These are phyloP conservation scores for Austroboletus niveus DNA, from an alignment of 1,284 basidiomycete species.

Conservation along the genomic window DNA sequence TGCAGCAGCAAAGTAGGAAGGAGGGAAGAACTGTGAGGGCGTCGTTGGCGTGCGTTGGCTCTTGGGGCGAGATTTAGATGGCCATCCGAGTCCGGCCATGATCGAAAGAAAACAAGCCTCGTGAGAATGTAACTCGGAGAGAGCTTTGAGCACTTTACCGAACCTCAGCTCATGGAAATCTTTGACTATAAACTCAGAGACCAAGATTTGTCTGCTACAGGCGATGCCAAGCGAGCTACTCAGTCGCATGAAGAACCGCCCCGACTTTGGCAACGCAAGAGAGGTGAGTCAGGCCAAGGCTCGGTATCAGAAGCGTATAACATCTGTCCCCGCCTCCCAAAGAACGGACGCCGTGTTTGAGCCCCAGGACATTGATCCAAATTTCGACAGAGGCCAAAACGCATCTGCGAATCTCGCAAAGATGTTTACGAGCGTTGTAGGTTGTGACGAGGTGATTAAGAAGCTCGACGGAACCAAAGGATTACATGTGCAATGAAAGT, in stretches of 20 bases:
- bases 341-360: constrained; percentile 48
- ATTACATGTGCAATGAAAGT: constrained; percentile 43
- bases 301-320: constrained; percentile 46
- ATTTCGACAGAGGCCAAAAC: constrained; percentile 46
- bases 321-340: constrained; percentile 19
- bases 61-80: constrained; percentile 19
- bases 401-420: constrained; percentile 51
- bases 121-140: no score
- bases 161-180: constrained; percentile 49
- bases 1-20: constrained; percentile 64
- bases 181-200: constrained; percentile 53
- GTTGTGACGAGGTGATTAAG: constrained; percentile 50
- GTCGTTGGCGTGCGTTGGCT: constrained; percentile 24
- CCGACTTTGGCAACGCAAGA: constrained; percentile 67
- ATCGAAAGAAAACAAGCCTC: neutral
- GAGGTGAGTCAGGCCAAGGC: constrained; percentile 57
- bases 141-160: constrained; percentile 44
- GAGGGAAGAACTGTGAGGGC: constrained; percentile 48
- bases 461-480: constrained; percentile 48
- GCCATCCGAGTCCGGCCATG: neutral
- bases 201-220: constrained; percentile 56
- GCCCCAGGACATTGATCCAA: constrained; percentile 61
- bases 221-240: constrained; percentile 54
- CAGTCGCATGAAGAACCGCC: constrained; percentile 47
- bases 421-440: constrained; percentile 61